Evolutionary conservation across 1,139 yeast species (phyloP).

Genomic region (Suhomyces atakaporum): DNA sequence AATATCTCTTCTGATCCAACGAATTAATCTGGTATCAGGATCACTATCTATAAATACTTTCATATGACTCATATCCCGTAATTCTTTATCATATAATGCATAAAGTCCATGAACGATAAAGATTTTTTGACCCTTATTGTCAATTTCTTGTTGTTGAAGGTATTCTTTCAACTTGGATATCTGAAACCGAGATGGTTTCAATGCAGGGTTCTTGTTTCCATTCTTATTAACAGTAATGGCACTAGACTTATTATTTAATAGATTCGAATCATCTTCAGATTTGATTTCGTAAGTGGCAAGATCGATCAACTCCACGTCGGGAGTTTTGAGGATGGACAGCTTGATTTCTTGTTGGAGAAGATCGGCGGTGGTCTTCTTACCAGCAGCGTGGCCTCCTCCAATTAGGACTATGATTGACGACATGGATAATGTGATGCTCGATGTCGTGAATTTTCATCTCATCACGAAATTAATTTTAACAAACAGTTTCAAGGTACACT

Average conservation of each 20-base stretch:
- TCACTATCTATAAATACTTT: slow-evolving; percentile 84
- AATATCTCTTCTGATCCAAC: slow-evolving; percentile 63
- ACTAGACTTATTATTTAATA: slow-evolving; percentile 18
- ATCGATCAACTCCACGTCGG: slow-evolving; percentile 32
- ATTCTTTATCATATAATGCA: slow-evolving; percentile 65
- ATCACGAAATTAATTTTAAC: too few species aligned
- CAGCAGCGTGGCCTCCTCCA: slow-evolving; percentile 79
- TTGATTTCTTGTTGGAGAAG: slow-evolving; percentile 33
- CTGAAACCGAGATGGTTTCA: slow-evolving; percentile 45
- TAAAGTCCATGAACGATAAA: slow-evolving; percentile 76
- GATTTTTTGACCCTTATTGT: slow-evolving; percentile 33
- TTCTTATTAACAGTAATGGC: slow-evolving; percentile 34
- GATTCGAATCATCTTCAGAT: not conserved
- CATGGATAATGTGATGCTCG: too few species aligned
- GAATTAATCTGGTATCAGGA: slow-evolving; percentile 76
- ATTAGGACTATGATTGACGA: slow-evolving; percentile 50
- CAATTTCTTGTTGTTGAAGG: slow-evolving; percentile 15
- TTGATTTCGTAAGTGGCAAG: slow-evolving; percentile 27
- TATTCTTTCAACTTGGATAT: slow-evolving; percentile 28
- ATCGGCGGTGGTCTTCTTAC: slow-evolving; percentile 48
- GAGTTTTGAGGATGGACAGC: slow-evolving; percentile 16
- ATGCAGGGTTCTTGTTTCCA: slow-evolving; percentile 21
- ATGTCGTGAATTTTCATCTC: slow-evolving; percentile 5
- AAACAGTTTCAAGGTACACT: too few species aligned
- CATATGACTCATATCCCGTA: slow-evolving; percentile 62